Evolutionary conservation across 768 basidiomycete genomes (phyloP).

Genomic region (Pleurotus pulmonarius): DNA sequence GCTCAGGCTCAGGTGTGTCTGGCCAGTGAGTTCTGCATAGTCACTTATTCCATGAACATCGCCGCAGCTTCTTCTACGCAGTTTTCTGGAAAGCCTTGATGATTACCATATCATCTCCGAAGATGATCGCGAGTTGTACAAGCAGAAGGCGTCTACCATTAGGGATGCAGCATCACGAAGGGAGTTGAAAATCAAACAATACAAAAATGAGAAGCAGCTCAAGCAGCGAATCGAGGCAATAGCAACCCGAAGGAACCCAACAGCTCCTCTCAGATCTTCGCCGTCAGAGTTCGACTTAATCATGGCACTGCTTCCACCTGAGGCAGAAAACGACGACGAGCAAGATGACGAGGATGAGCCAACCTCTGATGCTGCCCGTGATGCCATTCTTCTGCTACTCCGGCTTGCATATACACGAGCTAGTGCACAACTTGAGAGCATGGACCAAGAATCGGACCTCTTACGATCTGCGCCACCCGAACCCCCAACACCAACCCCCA

Average conservation of each 20-base stretch:
- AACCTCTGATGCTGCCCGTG: constrained; percentile 63
- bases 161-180: constrained; percentile 67
- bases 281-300: constrained; percentile 60
- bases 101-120: constrained; percentile 65
- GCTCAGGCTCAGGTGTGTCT: constrained; percentile 52
- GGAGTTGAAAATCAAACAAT: constrained; percentile 90
- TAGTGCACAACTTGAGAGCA: constrained; percentile 59
- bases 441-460: constrained; percentile 70
- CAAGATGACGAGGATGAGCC: constrained; percentile 52
- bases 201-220: constrained; percentile 80
- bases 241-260: neutral
- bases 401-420: constrained; percentile 71
- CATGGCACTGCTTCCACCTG: constrained; percentile 51
- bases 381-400: constrained; percentile 65
- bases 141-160: constrained; percentile 41
- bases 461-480: constrained; percentile 52
- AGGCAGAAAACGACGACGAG: constrained; percentile 16
- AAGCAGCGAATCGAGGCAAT: constrained; percentile 59
- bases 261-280: neutral
- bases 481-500: constrained; percentile 25
- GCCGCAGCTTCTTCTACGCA: constrained; percentile 42
- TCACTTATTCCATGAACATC: neutral
- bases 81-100: constrained; percentile 50
- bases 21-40: neutral
- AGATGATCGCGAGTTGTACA: constrained; percentile 54